phyloP scores from a whole-genome alignment of 2,329 filamentous ascomycete species.

The Chlorencoelia australis region DNA sequence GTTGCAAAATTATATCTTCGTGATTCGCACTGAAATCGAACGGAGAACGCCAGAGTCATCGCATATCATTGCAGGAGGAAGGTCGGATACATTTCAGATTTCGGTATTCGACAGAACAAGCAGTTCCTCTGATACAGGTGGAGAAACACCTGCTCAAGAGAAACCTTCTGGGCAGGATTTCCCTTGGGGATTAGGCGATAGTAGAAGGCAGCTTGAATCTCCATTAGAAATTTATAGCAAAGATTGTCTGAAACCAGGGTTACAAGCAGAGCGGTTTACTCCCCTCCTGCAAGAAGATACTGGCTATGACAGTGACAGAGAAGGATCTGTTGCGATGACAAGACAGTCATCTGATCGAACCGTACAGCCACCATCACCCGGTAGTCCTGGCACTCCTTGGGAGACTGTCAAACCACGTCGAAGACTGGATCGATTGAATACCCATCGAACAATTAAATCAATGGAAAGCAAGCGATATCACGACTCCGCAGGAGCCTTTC shows the following conservation, averaged over 20 bases:
- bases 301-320: slow-evolving; percentile 23
- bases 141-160: slow-evolving; percentile 28
- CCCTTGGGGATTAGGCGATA: slow-evolving; percentile 20
- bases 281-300: slow-evolving; percentile 15
- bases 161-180: slow-evolving; percentile 19
- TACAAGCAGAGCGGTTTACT: slow-evolving; percentile 10
- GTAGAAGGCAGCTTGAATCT: slow-evolving; percentile 19
- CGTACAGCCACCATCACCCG: slow-evolving; percentile 3
- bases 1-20: slow-evolving; percentile 30
- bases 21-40: slow-evolving; percentile 34
- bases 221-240: slow-evolving; percentile 13
- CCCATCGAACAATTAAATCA: slow-evolving; percentile 34
- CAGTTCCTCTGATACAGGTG: slow-evolving; percentile 37
- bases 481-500: slow-evolving; percentile 36
- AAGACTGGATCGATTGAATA: slow-evolving; percentile 20
- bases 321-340: slow-evolving; percentile 16
- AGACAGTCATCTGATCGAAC: slow-evolving; percentile 15
- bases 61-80: slow-evolving; percentile 30
- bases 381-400: slow-evolving; percentile 20
- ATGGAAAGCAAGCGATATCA: slow-evolving; percentile 33
- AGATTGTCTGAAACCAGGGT: too few relatives aligned
- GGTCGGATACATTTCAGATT: slow-evolving; percentile 25
- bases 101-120: slow-evolving; percentile 43
- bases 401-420: slow-evolving; percentile 10
- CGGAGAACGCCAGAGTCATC: slow-evolving; percentile 33